Evolutionary conservation across 1,139 yeast species (phyloP), one percentile per base, ranked within the genome.

Genomic region (Arxiozyma slooffiae): DNA sequence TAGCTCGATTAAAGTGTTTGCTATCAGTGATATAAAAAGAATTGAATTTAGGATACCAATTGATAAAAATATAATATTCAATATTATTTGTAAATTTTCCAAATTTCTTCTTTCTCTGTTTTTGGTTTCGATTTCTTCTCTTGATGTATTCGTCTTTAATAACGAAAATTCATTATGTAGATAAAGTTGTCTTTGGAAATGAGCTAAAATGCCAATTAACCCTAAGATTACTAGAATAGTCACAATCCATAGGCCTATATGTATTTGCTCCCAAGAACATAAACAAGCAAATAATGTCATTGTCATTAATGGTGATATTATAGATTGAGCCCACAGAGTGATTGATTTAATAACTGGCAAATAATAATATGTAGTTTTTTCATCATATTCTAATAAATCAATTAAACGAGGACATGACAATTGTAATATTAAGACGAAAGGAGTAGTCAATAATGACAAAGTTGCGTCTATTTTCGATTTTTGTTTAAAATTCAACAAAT

Each of bases 31-130:
- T 36, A 65, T 65, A 57, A 62, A 63, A n/a, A 92, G 82, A n/a
- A 89, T 81, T 58, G 87, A 89, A 23, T 85, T 80, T 1, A 96
- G 90, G 51, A 89, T 81, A 0, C 98, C 97, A 1, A 77, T 42
- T 1, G 72, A 53, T 18, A 59, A 47, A 26, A 55, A 60, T 4
- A 51, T 34, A 3, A 52, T 42, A 37, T 48, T 56, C 2, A 60
- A 39, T 8, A 52, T 18, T 22, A 52, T 48, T 16, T 54, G 53
- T 11, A 55, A 43, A 39, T 41, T 52, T 37, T 59, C 62, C 7
- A 59, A 26, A 36, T 42, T 49, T 49, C 61, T 56, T 39, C 59
- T 52, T 39, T 52, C 57, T 42, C 48, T 48, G 39, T 53, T 56
- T 34, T 57, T 54, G 17, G 48, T 50, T 16, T 54, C 56, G 7